Evolutionary conservation across 108 stramenopile genomes (phyloP).

Genomic region (Cyclotella kingstonii): DNA sequence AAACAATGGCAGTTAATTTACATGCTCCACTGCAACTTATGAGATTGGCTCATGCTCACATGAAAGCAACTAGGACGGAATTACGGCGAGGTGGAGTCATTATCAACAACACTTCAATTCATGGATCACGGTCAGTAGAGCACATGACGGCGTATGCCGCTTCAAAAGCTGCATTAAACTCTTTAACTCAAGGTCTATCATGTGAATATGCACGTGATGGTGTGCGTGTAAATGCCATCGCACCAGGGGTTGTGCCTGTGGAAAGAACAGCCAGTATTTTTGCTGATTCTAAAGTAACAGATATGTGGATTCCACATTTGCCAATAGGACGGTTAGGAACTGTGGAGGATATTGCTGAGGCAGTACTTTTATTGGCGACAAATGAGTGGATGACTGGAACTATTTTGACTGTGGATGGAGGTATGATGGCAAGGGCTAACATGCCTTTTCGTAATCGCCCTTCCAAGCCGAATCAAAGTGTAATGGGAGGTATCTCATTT

Average conservation of each 20-base stretch:
- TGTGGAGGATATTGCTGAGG: slow-evolving; percentile 58
- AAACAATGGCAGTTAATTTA: slow-evolving; percentile 61
- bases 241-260: slow-evolving; percentile 65
- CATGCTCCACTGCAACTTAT: slow-evolving; percentile 58
- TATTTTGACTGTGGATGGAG: slow-evolving; percentile 61
- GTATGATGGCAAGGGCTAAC: slow-evolving; percentile 60
- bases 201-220: slow-evolving; percentile 48
- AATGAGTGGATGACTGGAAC: slow-evolving; percentile 69
- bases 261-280: slow-evolving; percentile 53
- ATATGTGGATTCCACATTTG: slow-evolving; percentile 51
- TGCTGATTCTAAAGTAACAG: slow-evolving; percentile 16
- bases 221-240: slow-evolving; percentile 57
- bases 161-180: slow-evolving; percentile 59
- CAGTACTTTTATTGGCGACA: slow-evolving; percentile 43
- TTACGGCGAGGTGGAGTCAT: slow-evolving; percentile 44
- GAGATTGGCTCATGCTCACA: slow-evolving; percentile 42
- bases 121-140: slow-evolving; percentile 53
- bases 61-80: slow-evolving; percentile 17
- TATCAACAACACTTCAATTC: slow-evolving; percentile 62
- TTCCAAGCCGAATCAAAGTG: not conserved
- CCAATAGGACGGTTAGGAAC: slow-evolving; percentile 47
- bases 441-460: slow-evolving; percentile 52
- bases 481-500: not conserved
- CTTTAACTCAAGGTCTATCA: slow-evolving; percentile 48
- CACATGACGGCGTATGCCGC: slow-evolving; percentile 66